A percentile compares a stretch with the other conserved stretches of the same genome.
These are phyloP conservation scores for Discostella stelligeroides DNA, from an alignment of 108 stramenopile species.

Conservation along the genomic window DNA sequence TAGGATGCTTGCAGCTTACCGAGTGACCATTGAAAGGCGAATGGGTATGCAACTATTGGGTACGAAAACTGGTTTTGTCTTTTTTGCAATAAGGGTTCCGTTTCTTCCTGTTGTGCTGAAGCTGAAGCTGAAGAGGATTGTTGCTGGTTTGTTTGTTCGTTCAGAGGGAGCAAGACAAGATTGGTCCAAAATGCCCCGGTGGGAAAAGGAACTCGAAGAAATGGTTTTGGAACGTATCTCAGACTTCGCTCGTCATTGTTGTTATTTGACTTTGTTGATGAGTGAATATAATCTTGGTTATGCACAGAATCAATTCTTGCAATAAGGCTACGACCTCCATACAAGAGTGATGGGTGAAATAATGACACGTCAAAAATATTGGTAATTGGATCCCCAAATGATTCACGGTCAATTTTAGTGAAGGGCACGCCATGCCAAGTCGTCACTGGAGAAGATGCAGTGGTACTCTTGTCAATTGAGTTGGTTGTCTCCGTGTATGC, in stretches of 20 bases:
- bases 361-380: conserved; percentile 61
- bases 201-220: conserved; percentile 81
- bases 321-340: conserved; percentile 17
- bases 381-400: conserved; percentile 66
- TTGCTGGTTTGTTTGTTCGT: background rate
- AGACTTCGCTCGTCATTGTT: conserved; percentile 1
- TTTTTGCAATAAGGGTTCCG: background rate
- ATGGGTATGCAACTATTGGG: conserved; percentile 83
- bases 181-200: conserved; percentile 91
- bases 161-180: conserved; percentile 59
- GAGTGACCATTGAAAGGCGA: conserved; percentile 78
- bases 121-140: background rate
- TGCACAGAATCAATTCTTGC: background rate
- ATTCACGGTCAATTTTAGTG: conserved; percentile 57
- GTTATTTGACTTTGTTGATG: background rate
- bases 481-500: conserved; percentile 14
- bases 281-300: background rate
- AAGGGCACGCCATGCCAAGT: conserved; percentile 53
- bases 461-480: background rate
- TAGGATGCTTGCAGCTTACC: conserved; percentile 69
- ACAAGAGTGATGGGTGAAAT: conserved; percentile 68
- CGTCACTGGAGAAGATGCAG: background rate
- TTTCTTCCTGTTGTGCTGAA: too few relatives aligned
- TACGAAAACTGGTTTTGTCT: conserved; percentile 62
- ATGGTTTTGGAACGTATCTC: conserved; percentile 25